Base-by-base conservation (phyloP, 1,139 yeast genomes). In the Debaryomyces fabryi region DNA sequence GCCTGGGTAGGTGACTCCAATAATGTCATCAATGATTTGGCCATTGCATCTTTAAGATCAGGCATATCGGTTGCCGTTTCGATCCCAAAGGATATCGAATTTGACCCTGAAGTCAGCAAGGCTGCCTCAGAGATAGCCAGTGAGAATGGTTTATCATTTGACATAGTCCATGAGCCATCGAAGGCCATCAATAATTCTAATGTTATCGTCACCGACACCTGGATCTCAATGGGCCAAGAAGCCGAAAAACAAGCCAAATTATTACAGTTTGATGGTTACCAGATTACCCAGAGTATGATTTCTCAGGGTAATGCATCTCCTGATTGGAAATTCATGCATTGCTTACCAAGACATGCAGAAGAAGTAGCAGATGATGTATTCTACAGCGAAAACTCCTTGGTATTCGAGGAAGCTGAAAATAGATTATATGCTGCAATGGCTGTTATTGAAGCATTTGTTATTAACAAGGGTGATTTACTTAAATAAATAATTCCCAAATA, bases 151-250 rank as follows among this genome's bases (percentile, higher is more conserved):
- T 78, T 88, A 27, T 59, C 72, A 0, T 78, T 90, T 50, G 83
- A 80, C 55, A 65, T 85, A n/a, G 79, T 87, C 5, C 82, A 86
- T 58, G 90, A 88, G 59, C 96, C 99, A 3, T 60, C 71, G 15
- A 72, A 63, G 15, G 97, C 98, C 0, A 82, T 90, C 49, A 74
- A 77, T 46, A 75, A 78, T 53, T 91, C 99, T 2, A 82, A 92
- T 62, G 76, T 93, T 35, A 68, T 93, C 20, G 99, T 93, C 44
- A 93, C 99, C n/a, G 99, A 93, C 60, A 93, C 99, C 4, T 93
- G 96, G 85, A 84, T 93, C 33, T 92, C 98, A 1, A 93, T 93
- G 99, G 99, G 99, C 51, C 93, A 93, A 73, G 99, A 93, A 67
- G 71, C 79, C 6, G 93, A 92, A 66, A 88, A 83, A 57, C 75